Evolutionary conservation across 257 asterid genomes (phyloP).

Genomic region (Nicotiana otophora): DNA sequence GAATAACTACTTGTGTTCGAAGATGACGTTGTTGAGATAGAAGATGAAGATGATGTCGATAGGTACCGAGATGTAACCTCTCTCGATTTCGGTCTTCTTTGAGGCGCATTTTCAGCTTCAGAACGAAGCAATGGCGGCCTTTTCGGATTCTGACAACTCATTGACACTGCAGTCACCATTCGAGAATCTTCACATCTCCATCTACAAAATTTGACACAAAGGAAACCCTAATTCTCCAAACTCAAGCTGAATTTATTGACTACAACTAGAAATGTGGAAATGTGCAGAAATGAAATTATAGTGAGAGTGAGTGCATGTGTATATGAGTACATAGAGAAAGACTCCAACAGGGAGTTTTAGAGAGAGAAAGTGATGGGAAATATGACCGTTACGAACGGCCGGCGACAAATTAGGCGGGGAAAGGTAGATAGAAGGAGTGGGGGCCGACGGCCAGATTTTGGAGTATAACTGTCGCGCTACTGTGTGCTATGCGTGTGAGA

Average conservation of each 20-base stretch:
- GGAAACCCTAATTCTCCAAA: slow-evolving; percentile 22
- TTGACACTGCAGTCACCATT: slow-evolving; percentile 60
- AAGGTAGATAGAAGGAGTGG: slow-evolving; percentile 13
- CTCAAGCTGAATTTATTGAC: slow-evolving; percentile 13
- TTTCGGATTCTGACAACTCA: slow-evolving; percentile 30
- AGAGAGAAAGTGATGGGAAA: slow-evolving; percentile 27
- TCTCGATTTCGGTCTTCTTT: slow-evolving; percentile 55
- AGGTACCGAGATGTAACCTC: slow-evolving; percentile 61
- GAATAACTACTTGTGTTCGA: slow-evolving; percentile 26
- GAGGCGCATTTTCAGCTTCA: slow-evolving; percentile 27
- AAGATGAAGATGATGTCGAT: slow-evolving; percentile 52
- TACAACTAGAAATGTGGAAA: neutral
- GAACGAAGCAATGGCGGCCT: slow-evolving; percentile 64
- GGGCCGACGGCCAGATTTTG: slow-evolving; percentile 19
- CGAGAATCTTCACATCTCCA: slow-evolving; percentile 35
- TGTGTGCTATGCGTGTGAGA: slow-evolving; percentile 7
- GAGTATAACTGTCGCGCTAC: slow-evolving; percentile 32
- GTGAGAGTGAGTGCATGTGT: neutral
- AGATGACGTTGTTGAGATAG: slow-evolving; percentile 59
- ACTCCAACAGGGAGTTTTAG: slow-evolving; percentile 18
- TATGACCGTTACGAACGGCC: slow-evolving; percentile 40
- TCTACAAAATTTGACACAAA: no score
- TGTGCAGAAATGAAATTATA: no score
- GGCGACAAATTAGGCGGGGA: slow-evolving; percentile 26
- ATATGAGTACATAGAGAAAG: slow-evolving; percentile 2